A percentile compares a stretch with the other conserved stretches of the same genome.
phyloP scores from a whole-genome alignment of 192 early-diverging fungal genomes.

The Diversispora eburnea region DNA sequence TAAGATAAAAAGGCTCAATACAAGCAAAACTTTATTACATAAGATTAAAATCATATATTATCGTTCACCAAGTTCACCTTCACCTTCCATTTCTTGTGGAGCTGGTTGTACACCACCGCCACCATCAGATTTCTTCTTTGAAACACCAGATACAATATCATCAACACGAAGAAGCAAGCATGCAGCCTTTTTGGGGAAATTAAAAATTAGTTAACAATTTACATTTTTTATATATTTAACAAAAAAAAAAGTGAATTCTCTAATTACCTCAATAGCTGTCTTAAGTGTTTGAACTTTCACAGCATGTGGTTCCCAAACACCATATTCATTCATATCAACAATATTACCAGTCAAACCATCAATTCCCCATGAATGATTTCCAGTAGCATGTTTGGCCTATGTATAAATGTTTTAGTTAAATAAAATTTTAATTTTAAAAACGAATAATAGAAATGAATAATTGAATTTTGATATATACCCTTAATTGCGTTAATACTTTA shows the following conservation, averaged over 20 bases:
- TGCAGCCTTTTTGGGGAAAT: slow-evolving; percentile 50
- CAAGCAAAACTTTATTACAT: too few species aligned
- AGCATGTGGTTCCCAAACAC: slow-evolving; percentile 98
- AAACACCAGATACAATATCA: slow-evolving; percentile 95
- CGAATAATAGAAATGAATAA: neutral
- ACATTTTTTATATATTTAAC: too few species aligned
- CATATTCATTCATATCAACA: slow-evolving; percentile 96
- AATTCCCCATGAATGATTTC: slow-evolving; percentile 88
- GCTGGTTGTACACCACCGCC: slow-evolving; percentile 38
- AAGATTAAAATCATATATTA: too few species aligned
- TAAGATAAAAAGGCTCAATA: too few species aligned
- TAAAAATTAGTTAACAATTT: neutral
- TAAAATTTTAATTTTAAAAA: neutral
- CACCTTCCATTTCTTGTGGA: slow-evolving; percentile 42
- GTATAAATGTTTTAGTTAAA: neutral
- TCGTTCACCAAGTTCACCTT: slow-evolving; percentile 10
- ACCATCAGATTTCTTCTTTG: slow-evolving; percentile 47
- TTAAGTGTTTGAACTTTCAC: slow-evolving; percentile 99
- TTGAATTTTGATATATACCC: slow-evolving; percentile 29
- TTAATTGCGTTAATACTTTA: slow-evolving; percentile 87
- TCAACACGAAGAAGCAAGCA: slow-evolving; percentile 84
- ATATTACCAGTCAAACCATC: slow-evolving; percentile 89
- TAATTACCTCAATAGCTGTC: slow-evolving; percentile 89
- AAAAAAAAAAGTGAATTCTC: neutral
- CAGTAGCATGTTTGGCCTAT: slow-evolving; percentile 87